Evolutionary conservation across 169 alveolate species (phyloP).

Genomic region (Toxoplasma gondii): DNA sequence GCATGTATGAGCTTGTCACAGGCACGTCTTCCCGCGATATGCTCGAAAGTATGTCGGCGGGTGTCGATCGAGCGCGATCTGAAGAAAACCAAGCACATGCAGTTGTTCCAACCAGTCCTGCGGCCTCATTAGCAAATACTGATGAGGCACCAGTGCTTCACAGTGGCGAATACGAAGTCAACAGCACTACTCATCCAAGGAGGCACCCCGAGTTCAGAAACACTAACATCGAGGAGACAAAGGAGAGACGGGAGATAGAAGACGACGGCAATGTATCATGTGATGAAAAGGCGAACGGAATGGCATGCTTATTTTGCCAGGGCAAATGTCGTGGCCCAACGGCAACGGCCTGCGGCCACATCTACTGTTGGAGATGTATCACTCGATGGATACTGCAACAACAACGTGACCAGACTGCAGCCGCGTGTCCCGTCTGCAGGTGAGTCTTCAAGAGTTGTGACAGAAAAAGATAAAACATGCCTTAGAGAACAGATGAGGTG

Average conservation of each 20-base stretch:
- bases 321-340: conserved; percentile 65
- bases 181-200: neutral
- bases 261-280: neutral
- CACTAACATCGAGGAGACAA: neutral
- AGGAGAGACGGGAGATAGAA: neutral
- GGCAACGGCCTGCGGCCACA: conserved; percentile 72
- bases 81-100: neutral
- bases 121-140: neutral
- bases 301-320: conserved; percentile 61
- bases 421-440: conserved; percentile 44
- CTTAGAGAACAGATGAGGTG: neutral
- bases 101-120: neutral
- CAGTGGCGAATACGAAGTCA: neutral
- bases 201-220: neutral
- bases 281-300: neutral
- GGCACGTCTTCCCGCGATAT: too few relatives aligned
- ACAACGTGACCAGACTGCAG: neutral
- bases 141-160: neutral
- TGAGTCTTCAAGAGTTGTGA: neutral
- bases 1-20: neutral
- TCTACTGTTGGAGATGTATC: conserved; percentile 72
- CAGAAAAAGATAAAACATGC: neutral
- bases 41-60: too few relatives aligned
- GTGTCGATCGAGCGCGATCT: neutral
- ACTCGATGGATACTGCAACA: conserved; percentile 50